Conservation (phyloP, 2,329 filamentous ascomycete genomes). For the Dendrostoma leiphaemia region DNA sequence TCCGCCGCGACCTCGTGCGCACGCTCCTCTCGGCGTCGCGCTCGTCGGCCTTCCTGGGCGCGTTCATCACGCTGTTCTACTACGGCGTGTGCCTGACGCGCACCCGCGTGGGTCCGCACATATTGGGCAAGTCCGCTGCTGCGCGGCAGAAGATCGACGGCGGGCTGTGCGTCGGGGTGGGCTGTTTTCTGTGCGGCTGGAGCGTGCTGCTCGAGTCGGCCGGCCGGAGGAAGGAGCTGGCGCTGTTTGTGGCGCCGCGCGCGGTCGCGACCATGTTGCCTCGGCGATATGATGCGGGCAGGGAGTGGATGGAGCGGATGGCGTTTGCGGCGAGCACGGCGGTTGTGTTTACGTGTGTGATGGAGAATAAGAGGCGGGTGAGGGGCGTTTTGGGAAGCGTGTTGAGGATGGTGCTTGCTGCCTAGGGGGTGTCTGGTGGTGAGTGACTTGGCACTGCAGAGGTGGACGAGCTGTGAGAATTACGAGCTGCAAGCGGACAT, state of each 20-base stretch:
- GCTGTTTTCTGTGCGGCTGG: conserved; percentile 77
- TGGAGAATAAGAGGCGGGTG: conserved; percentile 61
- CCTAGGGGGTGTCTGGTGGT: conserved; percentile 13
- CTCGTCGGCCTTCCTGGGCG: conserved; percentile 74
- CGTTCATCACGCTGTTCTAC: conserved; percentile 78
- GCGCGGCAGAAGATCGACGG: conserved; percentile 53
- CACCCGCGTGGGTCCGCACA: conserved; percentile 67
- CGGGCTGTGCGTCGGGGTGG: conserved; percentile 67
- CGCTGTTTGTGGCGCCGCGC: conserved; percentile 76
- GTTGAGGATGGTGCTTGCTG: conserved; percentile 47
- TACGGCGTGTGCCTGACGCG: conserved; percentile 79
- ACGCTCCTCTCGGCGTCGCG: conserved; percentile 61
- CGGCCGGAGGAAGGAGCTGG: conserved; percentile 68
- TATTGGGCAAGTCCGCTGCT: conserved; percentile 55
- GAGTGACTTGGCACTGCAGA: background rate
- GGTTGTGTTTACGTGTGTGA: conserved; percentile 65
- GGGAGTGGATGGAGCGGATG: conserved; percentile 66
- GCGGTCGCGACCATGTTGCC: conserved; percentile 75
- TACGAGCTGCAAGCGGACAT: too few species aligned
- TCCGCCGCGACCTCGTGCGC: conserved; percentile 36
- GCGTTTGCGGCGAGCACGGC: conserved; percentile 68
- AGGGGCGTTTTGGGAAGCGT: conserved; percentile 67
- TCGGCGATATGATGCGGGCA: conserved; percentile 59
- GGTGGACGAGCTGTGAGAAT: background rate
- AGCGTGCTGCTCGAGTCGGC: conserved; percentile 72